A percentile compares a stretch with the other conserved stretches of the same genome.
phyloP scores from a whole-genome alignment of 2,329 filamentous ascomycete genomes.

The Cladosporium sp. region DNA sequence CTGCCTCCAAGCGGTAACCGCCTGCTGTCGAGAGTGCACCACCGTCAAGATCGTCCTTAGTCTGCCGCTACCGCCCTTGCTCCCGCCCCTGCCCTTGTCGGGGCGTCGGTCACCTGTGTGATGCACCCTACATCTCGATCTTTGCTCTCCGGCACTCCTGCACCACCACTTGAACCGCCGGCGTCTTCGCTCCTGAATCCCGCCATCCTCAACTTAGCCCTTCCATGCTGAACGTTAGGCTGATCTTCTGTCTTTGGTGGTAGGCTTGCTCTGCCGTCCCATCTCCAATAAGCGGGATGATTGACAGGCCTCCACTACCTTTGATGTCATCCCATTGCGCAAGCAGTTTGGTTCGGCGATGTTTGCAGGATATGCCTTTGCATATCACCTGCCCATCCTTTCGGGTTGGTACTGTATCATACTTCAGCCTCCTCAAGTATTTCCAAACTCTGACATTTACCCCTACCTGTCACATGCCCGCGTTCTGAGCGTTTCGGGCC shows the following conservation, averaged over 20 bases:
- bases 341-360: background rate
- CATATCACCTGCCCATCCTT: background rate
- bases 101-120: conserved; percentile 11
- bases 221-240: background rate
- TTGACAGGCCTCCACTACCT: background rate
- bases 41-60: background rate
- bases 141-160: background rate
- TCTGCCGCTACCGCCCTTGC: background rate
- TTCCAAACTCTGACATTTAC: background rate
- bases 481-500: background rate
- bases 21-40: background rate
- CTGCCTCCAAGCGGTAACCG: background rate
- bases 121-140: conserved; percentile 13
- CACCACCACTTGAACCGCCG: conserved; percentile 1
- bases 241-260: background rate
- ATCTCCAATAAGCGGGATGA: background rate
- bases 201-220: background rate
- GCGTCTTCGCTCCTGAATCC: background rate
- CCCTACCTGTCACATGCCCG: conserved; percentile 5
- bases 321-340: conserved; percentile 11
- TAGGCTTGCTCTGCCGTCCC: conserved; percentile 6
- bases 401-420: background rate
- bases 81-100: background rate
- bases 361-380: background rate
- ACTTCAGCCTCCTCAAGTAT: background rate